Evolutionary conservation across 768 basidiomycete species (phyloP).

Genomic region (Harrya chromipes): DNA sequence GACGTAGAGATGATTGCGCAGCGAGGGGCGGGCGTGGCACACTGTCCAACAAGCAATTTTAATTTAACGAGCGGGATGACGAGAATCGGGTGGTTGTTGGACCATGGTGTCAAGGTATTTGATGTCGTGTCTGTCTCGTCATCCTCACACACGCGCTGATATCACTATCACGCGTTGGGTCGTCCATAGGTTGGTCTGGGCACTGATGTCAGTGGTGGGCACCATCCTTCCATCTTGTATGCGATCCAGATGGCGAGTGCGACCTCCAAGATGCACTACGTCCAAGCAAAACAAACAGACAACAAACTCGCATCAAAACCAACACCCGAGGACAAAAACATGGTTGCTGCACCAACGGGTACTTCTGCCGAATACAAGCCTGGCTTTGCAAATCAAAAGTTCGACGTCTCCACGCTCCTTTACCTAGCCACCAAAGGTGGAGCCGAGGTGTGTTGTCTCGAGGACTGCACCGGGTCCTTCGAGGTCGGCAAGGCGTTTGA

Average conservation of each 20-base stretch:
- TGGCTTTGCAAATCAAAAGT: constrained; percentile 53
- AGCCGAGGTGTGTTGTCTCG: constrained; percentile 72
- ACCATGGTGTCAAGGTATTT: constrained; percentile 75
- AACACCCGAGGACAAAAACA: too few relatives aligned
- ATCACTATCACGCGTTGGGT: too few relatives aligned
- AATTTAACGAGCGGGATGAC: constrained; percentile 84
- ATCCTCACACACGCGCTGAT: neutral
- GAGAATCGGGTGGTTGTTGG: constrained; percentile 70
- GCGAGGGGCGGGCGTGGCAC: constrained; percentile 72
- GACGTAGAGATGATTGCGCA: constrained; percentile 69
- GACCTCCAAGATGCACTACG: too few relatives aligned
- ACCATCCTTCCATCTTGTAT: too few relatives aligned
- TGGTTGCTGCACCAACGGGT: neutral
- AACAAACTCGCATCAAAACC: too few relatives aligned
- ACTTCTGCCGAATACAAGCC: neutral
- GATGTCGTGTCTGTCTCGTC: too few relatives aligned
- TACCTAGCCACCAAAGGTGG: constrained; percentile 91
- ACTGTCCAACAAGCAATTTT: constrained; percentile 93
- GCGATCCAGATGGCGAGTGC: too few relatives aligned
- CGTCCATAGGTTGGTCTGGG: too few relatives aligned
- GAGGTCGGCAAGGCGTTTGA: constrained; percentile 82
- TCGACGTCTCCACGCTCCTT: constrained; percentile 68
- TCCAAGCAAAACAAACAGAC: too few relatives aligned
- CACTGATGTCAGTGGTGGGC: too few relatives aligned
- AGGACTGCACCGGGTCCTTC: constrained; percentile 68